Base-by-base conservation (phyloP, 768 basidiomycete species). In the Boletus fagicola region DNA sequence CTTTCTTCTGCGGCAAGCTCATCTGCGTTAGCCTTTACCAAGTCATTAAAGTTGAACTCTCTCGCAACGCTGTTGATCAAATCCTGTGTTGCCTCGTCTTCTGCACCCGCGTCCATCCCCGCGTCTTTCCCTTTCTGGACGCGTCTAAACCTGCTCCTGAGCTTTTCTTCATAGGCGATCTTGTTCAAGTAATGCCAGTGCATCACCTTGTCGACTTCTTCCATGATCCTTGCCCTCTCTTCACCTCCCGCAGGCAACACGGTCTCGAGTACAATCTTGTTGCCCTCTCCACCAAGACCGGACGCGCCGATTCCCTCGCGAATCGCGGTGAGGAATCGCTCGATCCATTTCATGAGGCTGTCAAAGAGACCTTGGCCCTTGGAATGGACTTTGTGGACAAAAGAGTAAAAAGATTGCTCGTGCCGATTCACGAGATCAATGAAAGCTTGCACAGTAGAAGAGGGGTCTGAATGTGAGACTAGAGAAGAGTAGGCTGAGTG, bases 301-400 rank as follows among this genome's bases (percentile, higher is more conserved):
- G 42, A 46, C 31, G 76, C 74, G 4, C 92, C 89, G 6, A 98
- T 73, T 5, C 97, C 97, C 58, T 95, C 94, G 12, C 97, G 89
- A 47, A 94, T 83, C 53, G 90, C 83, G 26, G 89, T 90, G 57
- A 98, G 80, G 77, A 98, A 98, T 36, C 92, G 83, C 73, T 98
- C 95, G 71, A 97, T 89, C 97, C 97, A 99, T 39, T 80, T 83
- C 94, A 98, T 98, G 56, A 99, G 84, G 65, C 81, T 84, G 66
- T 94, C 90, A 71, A 99, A 99, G 13, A 99, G 80, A 22, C 87
- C 89, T 67, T 94, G 89, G 36, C 97, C 97, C 70, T 98, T 98
- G 45, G 93, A 88, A 68, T 99, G 97, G 2, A 99, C 97, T 64
- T 96, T 97, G 82, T 99, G 94, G 28, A 99, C 95, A 69, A 99